A percentile compares a stretch with the other conserved stretches of the same genome.
These are phyloP conservation scores for Trichoderma virens DNA, from an alignment of 495 filamentous ascomycete species.

Conservation along the genomic window DNA sequence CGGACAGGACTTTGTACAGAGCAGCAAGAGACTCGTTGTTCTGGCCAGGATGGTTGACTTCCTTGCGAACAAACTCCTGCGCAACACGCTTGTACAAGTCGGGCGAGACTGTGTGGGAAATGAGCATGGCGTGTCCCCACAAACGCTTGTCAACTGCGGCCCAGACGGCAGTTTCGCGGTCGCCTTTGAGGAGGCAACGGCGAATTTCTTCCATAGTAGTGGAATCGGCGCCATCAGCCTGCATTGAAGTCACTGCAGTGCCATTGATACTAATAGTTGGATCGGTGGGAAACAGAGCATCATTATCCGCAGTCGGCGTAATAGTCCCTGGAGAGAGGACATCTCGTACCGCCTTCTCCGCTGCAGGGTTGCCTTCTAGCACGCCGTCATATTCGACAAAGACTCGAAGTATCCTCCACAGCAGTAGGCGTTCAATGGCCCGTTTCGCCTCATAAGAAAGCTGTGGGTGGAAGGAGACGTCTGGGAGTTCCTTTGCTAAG, in stretches of 20 bases:
- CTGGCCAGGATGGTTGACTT: constrained; percentile 69
- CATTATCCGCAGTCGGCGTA: constrained; percentile 21
- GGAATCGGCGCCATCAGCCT: constrained; percentile 57
- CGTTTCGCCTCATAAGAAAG: constrained; percentile 51
- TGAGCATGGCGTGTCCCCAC: constrained; percentile 93
- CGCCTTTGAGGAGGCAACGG: constrained; percentile 63
- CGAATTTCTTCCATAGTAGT: constrained; percentile 62
- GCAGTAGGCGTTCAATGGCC: constrained; percentile 68
- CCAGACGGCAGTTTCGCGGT: constrained; percentile 91
- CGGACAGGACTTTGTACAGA: constrained; percentile 86
- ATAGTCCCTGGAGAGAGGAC: constrained; percentile 55
- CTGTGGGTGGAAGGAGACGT: constrained; percentile 35
- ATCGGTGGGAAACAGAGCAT: constrained; percentile 16
- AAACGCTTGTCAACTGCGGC: constrained; percentile 84
- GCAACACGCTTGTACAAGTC: constrained; percentile 80
- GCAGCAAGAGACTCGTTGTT: constrained; percentile 81
- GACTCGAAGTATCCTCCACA: constrained; percentile 80
- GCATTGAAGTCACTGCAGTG: constrained; percentile 22
- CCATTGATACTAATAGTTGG: neutral
- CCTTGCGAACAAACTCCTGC: constrained; percentile 87
- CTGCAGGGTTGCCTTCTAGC: constrained; percentile 62
- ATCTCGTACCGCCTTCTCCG: constrained; percentile 64
- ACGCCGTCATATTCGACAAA: constrained; percentile 81
- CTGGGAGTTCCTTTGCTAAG: constrained; percentile 56
- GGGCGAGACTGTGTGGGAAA: constrained; percentile 67